Base-by-base conservation (phyloP, 139 green algal species). In the Chlamydomonas urium region DNA sequence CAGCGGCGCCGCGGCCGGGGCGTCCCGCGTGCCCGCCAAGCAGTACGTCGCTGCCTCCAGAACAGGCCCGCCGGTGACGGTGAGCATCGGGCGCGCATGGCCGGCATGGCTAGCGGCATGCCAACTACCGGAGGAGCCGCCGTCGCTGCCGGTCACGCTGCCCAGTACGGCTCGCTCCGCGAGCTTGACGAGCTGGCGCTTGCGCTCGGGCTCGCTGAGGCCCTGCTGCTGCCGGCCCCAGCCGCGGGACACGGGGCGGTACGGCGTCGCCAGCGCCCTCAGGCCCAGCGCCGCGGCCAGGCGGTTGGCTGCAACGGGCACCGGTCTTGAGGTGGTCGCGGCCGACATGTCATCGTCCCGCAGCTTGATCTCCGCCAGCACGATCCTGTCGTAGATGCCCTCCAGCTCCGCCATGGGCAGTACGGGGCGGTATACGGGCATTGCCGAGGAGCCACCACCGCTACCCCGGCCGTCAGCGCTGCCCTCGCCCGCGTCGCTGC, bases 21-120 rank as follows among this genome's bases (percentile, higher is more conserved):
- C 83, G 8, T 80, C 74, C 37, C 86, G 63, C 24, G 92, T 34
- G 47, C 37, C 58, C 58, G 24, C 35, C 63, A 70, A 34, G 63
- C 63, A 50, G 23, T 58, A 32, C 37, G 63, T 57, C 36, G 56
- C 6, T 6, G 63, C 63, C 36, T 70, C 63, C 36, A 58, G 63
- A 8, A 70, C 14, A 8, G 23, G 36, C 5, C 35, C 63, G 21
- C 85, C 87, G 26, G 69, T 68, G 36, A 92, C 87, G 70, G 92
- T 86, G 38, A 97, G 81, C 88, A 96, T 96, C 37, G 91, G 88
- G 26, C 90, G 79, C 1, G 81, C 80, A 59, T 95, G 89, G 75
- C 95, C 88, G 0, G 87, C 85, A 71, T 96, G 88, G 21, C 71
- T 85, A 34, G 89, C 88, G 0, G 69, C 81, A 69, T 88, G 83